Conservation (phyloP, 148 eudicot species). For the Rhododendron mucronatum region DNA sequence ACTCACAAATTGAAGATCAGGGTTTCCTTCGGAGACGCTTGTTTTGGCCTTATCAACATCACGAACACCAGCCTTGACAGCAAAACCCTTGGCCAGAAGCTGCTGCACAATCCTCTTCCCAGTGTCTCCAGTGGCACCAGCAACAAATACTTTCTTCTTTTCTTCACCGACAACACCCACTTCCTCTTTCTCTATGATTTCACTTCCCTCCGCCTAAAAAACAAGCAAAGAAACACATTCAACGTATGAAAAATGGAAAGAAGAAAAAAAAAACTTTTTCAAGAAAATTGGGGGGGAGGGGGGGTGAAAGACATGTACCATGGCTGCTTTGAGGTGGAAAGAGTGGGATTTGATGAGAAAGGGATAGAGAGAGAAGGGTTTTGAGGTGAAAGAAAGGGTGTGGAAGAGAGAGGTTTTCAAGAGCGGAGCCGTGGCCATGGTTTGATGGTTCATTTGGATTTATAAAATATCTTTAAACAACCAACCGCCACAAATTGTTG, state of each 20-base stretch:
- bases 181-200: slow-evolving; percentile 38
- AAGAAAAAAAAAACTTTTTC: background rate
- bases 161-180: slow-evolving; percentile 3
- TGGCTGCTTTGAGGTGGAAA: slow-evolving; percentile 30
- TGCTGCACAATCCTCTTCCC: slow-evolving; percentile 93
- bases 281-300: no score
- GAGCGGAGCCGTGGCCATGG: slow-evolving; percentile 23
- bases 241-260: background rate
- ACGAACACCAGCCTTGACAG: slow-evolving; percentile 93
- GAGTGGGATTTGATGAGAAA: slow-evolving; percentile 9
- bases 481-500: background rate
- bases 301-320: slow-evolving; percentile 6
- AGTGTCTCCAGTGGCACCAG: slow-evolving; percentile 92
- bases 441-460: background rate
- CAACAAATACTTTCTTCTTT: slow-evolving; percentile 81
- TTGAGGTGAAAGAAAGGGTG: slow-evolving; percentile 12
- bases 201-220: slow-evolving; percentile 59
- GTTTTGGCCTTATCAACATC: slow-evolving; percentile 68
- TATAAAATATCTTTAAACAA: background rate
- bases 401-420: slow-evolving; percentile 25
- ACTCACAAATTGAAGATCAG: slow-evolving; percentile 81
- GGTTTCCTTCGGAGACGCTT: slow-evolving; percentile 37
- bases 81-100: slow-evolving; percentile 76
- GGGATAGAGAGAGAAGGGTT: slow-evolving; percentile 11
- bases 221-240: slow-evolving; percentile 10